A percentile compares a stretch with the other conserved stretches of the same genome.
phyloP scores from a whole-genome alignment of 2,329 filamentous ascomycete genomes.

The Apiospora arundinis region DNA sequence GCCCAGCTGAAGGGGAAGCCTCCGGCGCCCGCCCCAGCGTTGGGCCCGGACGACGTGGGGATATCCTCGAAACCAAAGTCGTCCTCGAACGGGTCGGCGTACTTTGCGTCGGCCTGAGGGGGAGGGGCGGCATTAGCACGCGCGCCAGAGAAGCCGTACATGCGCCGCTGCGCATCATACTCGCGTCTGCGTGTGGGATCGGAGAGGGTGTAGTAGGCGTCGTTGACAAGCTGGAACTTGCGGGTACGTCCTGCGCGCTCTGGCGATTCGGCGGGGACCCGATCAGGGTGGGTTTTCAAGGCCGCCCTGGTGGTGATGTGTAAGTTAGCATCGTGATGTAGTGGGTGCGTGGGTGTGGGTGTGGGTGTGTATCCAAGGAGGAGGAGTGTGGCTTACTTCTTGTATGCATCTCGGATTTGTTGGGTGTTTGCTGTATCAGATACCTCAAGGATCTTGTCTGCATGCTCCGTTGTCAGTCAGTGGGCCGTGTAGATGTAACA shows the following conservation, averaged over 20 bases:
- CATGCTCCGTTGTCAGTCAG: conserved; percentile 30
- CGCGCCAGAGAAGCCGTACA: conserved; percentile 53
- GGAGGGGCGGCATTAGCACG: conserved; percentile 35
- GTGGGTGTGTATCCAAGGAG: background rate
- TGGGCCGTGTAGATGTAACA: conserved; percentile 24
- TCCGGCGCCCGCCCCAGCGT: conserved; percentile 39
- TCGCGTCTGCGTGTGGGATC: conserved; percentile 78
- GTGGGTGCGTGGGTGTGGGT: conserved; percentile 26
- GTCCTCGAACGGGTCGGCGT: conserved; percentile 55
- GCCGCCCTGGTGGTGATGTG: conserved; percentile 66
- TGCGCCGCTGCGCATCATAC: conserved; percentile 77
- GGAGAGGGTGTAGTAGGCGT: conserved; percentile 91
- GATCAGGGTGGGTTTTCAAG: conserved; percentile 91
- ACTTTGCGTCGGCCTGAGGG: conserved; percentile 42
- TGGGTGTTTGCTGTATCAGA: conserved; percentile 76
- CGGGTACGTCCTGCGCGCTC: conserved; percentile 83
- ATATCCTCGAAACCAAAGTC: conserved; percentile 46
- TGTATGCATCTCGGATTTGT: conserved; percentile 94
- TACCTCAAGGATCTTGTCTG: conserved; percentile 78
- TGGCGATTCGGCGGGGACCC: conserved; percentile 82
- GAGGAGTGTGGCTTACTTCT: conserved; percentile 62
- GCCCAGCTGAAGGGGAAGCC: conserved; percentile 76
- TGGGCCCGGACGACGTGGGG: conserved; percentile 51
- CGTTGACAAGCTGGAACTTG: conserved; percentile 90
- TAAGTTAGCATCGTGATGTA: background rate